These are phyloP conservation scores for Aspergillus ochraceus DNA, from an alignment of 2,329 filamentous ascomycete species.

Conservation along the genomic window DNA sequence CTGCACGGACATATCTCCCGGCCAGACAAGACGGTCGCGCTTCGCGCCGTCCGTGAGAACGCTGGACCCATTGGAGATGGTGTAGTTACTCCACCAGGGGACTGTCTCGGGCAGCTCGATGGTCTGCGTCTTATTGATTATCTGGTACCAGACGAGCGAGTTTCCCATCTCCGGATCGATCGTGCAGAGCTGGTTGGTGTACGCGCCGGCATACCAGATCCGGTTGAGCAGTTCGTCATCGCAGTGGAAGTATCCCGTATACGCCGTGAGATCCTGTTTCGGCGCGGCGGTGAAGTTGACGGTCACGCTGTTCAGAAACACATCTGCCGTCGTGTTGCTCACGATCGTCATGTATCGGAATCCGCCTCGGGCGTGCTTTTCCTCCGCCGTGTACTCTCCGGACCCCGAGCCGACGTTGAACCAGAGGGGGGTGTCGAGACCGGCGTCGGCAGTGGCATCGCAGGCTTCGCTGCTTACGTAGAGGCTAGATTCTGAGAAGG, in stretches of 20 bases:
- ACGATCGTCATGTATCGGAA: constrained; percentile 50
- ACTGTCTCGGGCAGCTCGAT: constrained; percentile 17
- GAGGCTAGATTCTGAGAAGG: constrained; percentile 42
- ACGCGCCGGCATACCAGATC: constrained; percentile 58
- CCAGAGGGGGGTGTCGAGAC: constrained; percentile 52
- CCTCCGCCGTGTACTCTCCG: constrained; percentile 44
- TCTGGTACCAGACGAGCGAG: constrained; percentile 11
- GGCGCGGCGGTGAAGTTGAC: constrained; percentile 46
- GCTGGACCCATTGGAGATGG: constrained; percentile 30
- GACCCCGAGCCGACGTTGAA: constrained; percentile 38
- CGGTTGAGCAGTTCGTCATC: constrained; percentile 53
- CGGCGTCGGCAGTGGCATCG: constrained; percentile 50
- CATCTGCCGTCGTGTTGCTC: constrained; percentile 43
- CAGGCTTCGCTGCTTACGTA: constrained; percentile 51
- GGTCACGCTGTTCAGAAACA: constrained; percentile 37
- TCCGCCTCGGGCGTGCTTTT: constrained; percentile 44
- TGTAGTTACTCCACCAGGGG: constrained; percentile 33
- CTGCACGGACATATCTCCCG: constrained; percentile 61
- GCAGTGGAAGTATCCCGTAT: constrained; percentile 54
- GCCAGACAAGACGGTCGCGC: constrained; percentile 54
- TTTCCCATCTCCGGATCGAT: constrained; percentile 30
- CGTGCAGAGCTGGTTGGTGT: constrained; percentile 43
- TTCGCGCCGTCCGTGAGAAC: constrained; percentile 44
- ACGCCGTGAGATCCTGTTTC: constrained; percentile 44
- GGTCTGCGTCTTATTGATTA: constrained; percentile 5